A percentile compares a stretch with the other conserved stretches of the same genome.
phyloP scores from a whole-genome alignment of 371 early-diverging fungal species.

The Mortierella sp. region DNA sequence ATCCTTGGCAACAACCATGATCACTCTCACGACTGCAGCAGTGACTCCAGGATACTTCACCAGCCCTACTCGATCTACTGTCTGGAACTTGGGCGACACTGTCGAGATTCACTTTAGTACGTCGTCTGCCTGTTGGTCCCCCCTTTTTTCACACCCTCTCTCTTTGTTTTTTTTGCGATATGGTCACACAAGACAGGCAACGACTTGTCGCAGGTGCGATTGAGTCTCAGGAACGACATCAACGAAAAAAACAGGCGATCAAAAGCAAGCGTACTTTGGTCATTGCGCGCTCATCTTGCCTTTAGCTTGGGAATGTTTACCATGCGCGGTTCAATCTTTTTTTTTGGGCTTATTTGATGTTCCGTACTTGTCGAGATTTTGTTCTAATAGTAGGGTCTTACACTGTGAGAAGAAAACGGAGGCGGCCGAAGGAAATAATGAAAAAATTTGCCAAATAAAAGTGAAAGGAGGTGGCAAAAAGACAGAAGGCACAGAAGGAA shows the following conservation, averaged over 20 bases:
- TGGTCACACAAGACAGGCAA: neutral
- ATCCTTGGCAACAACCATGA: slow-evolving; percentile 2
- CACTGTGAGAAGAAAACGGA: too few species aligned
- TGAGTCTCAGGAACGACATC: too few species aligned
- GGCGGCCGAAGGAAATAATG: neutral
- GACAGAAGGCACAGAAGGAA: neutral
- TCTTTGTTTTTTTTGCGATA: neutral
- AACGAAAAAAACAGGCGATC: neutral
- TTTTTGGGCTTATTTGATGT: too few species aligned
- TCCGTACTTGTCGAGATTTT: neutral
- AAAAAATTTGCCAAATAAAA: neutral
- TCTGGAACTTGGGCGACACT: slow-evolving; percentile 35
- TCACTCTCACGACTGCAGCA: neutral
- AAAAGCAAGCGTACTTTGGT: too few species aligned
- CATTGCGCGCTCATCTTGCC: too few species aligned
- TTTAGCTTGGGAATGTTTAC: neutral
- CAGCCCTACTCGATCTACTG: slow-evolving; percentile 24
- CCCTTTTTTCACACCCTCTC: neutral
- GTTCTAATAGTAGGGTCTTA: neutral
- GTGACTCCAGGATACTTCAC: neutral
- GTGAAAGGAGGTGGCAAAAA: neutral
- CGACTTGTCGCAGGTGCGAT: too few species aligned
- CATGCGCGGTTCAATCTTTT: neutral
- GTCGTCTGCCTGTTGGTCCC: slow-evolving; percentile 8
- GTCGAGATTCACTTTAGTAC: slow-evolving; percentile 30